These are phyloP conservation scores for Lathyrus oleraceus DNA, from an alignment of 306 rosid species.

Conservation along the genomic window DNA sequence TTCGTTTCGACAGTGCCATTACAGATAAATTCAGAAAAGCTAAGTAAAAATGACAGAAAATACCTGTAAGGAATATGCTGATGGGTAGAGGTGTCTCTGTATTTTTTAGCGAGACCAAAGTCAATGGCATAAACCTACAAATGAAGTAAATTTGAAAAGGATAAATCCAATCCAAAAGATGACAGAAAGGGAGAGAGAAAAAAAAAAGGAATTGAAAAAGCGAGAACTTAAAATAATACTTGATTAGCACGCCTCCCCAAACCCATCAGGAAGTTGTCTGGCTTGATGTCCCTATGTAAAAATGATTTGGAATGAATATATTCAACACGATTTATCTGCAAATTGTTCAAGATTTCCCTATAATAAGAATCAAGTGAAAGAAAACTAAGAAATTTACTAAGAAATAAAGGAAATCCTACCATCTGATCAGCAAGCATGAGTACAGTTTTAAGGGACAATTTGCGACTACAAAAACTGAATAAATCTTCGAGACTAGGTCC, in stretches of 20 bases:
- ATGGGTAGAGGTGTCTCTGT: constrained; percentile 83
- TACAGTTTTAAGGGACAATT: constrained; percentile 92
- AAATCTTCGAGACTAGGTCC: constrained; percentile 98
- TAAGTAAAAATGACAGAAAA: constrained; percentile 20
- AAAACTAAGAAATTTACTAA: constrained; percentile 19
- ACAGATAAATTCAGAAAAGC: constrained; percentile 2
- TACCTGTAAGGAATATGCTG: constrained; percentile 96
- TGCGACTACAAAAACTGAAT: constrained; percentile 91
- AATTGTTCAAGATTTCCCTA: constrained; percentile 27
- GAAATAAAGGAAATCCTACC: constrained; percentile 52
- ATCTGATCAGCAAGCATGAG: constrained; percentile 99
- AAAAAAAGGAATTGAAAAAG: constrained; percentile 3
- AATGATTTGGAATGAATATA: constrained; percentile 85
- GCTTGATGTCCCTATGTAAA: constrained; percentile 95
- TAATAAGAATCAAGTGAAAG: constrained; percentile 9
- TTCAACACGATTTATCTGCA: constrained; percentile 91
- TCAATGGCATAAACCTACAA: constrained; percentile 83
- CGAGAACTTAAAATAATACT: constrained; percentile 46
- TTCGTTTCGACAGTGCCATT: constrained; percentile 9
- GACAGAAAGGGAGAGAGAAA: background rate
- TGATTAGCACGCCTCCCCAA: constrained; percentile 97
- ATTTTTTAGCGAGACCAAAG: constrained; percentile 97
- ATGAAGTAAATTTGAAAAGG: constrained; percentile 22
- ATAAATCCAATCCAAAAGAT: constrained; percentile 25
- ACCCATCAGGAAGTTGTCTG: constrained; percentile 97